Evolutionary conservation across 768 basidiomycete species (phyloP).

Genomic region (Serendipita indica): DNA sequence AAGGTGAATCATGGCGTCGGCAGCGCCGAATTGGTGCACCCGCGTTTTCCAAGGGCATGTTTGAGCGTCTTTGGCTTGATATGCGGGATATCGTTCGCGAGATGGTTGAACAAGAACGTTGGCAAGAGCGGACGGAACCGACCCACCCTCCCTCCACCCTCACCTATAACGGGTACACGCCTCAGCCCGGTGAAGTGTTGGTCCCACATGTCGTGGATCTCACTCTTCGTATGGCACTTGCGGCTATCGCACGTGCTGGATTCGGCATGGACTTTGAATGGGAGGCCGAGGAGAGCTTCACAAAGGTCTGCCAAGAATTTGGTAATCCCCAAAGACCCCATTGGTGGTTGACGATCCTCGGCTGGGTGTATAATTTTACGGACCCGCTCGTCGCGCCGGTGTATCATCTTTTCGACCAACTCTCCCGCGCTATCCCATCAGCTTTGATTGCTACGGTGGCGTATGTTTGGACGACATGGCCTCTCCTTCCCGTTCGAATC

Average conservation of each 20-base stretch:
- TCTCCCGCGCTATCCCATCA: background rate
- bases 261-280: conserved; percentile 8
- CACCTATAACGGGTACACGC: background rate
- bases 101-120: conserved; percentile 6
- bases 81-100: conserved; percentile 7
- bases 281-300: conserved; percentile 5
- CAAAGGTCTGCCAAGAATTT: background rate
- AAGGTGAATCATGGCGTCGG: conserved; percentile 40
- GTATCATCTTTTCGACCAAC: background rate
- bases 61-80: conserved; percentile 3
- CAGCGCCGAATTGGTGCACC: conserved; percentile 6
- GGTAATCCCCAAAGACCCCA: background rate
- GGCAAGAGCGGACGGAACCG: background rate
- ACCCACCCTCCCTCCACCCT: no score
- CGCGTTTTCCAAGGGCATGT: conserved; percentile 6
- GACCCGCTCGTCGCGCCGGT: background rate
- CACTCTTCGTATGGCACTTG: conserved; percentile 6
- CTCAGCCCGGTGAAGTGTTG: background rate
- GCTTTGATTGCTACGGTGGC: background rate
- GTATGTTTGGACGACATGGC: background rate
- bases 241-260: background rate
- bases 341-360: background rate
- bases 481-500: background rate
- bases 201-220: conserved; percentile 5
- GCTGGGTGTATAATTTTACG: background rate